A percentile compares a stretch with the other conserved stretches of the same genome.
These are phyloP conservation scores for Cladophialophora yegresii DNA, from an alignment of 2,329 filamentous ascomycete genomes.

Conservation along the genomic window DNA sequence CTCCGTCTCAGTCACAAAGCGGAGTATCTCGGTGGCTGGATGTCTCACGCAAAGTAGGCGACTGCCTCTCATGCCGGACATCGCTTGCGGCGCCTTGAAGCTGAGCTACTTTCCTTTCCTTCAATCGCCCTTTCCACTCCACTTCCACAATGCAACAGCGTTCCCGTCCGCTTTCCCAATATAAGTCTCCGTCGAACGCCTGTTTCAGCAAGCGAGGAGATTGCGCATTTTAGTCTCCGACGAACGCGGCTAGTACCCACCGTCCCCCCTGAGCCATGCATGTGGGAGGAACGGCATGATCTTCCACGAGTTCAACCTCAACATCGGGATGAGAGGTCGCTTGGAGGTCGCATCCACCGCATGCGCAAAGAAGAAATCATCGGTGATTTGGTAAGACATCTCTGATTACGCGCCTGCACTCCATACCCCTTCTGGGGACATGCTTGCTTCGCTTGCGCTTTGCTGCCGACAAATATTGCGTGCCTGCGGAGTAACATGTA, in stretches of 20 bases:
- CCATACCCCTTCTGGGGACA: neutral
- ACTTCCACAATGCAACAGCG: neutral
- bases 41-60: neutral
- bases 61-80: neutral
- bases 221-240: slow-evolving; percentile 9
- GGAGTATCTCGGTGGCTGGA: neutral
- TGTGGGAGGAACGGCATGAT: neutral
- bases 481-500: neutral
- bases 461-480: neutral
- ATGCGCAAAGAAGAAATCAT: neutral
- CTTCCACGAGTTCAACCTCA: neutral
- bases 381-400: neutral
- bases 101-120: neutral
- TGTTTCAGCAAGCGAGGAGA: slow-evolving; percentile 16
- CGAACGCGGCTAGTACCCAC: neutral
- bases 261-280: slow-evolving; percentile 15
- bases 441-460: neutral
- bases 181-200: slow-evolving; percentile 12
- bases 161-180: neutral
- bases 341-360: neutral
- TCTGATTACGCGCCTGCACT: neutral
- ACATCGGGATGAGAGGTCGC: neutral
- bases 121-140: neutral
- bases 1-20: neutral
- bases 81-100: neutral